Percentiles rank a stretch among this genome's conserved stretches.
phyloP scores from a whole-genome alignment of 768 basidiomycete species.

The Auricularia sp. region DNA sequence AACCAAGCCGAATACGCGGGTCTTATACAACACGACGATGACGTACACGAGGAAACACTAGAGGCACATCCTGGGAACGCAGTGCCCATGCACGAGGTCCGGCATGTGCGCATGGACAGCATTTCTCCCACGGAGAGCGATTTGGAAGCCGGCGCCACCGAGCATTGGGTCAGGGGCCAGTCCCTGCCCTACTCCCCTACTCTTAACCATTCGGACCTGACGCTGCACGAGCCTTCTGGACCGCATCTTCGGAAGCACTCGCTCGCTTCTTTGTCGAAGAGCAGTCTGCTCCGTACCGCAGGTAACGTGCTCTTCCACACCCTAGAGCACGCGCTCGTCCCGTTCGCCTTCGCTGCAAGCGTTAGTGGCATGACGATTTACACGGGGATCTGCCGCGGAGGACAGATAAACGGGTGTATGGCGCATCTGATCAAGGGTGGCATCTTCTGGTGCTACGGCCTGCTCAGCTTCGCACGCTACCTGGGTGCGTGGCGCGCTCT shows the following conservation, averaged over 20 bases:
- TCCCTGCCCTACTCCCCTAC: background rate
- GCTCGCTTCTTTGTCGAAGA: conserved; percentile 31
- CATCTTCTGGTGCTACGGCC: conserved; percentile 88
- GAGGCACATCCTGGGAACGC: background rate
- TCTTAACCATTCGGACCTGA: background rate
- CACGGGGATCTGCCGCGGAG: conserved; percentile 75
- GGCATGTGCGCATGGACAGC: background rate
- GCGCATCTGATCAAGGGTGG: conserved; percentile 91
- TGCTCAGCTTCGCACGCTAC: conserved; percentile 88
- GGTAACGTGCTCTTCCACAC: conserved; percentile 37
- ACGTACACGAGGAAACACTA: conserved; percentile 3
- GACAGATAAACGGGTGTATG: conserved; percentile 71
- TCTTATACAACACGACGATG: conserved; percentile 2
- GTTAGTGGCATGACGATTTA: conserved; percentile 71
- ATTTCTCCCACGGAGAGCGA: background rate
- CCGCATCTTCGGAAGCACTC: background rate
- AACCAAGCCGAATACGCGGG: background rate
- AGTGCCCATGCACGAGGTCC: background rate
- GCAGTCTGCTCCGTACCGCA: background rate
- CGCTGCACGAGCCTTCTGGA: background rate
- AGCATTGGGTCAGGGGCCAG: background rate
- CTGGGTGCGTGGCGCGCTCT: conserved; percentile 75
- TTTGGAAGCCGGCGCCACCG: background rate
- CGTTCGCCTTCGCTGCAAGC: conserved; percentile 59
- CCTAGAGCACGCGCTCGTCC: conserved; percentile 53